Conservation (phyloP, 2,329 filamentous ascomycete genomes). For the Beauveria medogensis region DNA sequence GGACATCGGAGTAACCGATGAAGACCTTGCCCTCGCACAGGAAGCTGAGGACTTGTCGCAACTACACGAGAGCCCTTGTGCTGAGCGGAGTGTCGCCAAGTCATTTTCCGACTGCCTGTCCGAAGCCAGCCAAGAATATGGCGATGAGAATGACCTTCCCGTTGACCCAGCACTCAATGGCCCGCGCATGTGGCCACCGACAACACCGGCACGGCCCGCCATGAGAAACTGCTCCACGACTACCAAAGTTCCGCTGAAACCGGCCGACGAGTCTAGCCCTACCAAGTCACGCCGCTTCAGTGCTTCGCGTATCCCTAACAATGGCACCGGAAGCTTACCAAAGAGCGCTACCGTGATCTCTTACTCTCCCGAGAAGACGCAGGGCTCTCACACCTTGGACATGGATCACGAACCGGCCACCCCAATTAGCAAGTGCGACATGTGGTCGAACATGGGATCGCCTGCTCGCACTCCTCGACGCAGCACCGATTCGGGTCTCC, state of each 20-base stretch:
- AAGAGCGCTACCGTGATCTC: slow-evolving; percentile 47
- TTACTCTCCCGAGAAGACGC: slow-evolving; percentile 38
- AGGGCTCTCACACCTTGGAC: slow-evolving; percentile 13
- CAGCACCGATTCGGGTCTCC: slow-evolving; percentile 43
- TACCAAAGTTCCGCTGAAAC: slow-evolving; percentile 68
- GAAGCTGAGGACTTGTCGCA: slow-evolving; percentile 53
- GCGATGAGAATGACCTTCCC: slow-evolving; percentile 56
- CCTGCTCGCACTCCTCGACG: slow-evolving; percentile 48
- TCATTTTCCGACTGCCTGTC: slow-evolving; percentile 44
- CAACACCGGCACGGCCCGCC: slow-evolving; percentile 49
- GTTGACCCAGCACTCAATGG: slow-evolving; percentile 40
- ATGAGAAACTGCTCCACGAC: slow-evolving; percentile 50
- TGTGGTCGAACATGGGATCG: slow-evolving; percentile 48
- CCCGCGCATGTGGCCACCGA: slow-evolving; percentile 26
- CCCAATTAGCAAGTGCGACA: slow-evolving; percentile 34
- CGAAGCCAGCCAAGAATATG: slow-evolving; percentile 57
- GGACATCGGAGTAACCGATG: slow-evolving; percentile 47
- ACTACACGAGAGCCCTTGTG: neutral
- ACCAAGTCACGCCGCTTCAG: slow-evolving; percentile 44
- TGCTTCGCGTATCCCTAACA: slow-evolving; percentile 37
- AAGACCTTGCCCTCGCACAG: slow-evolving; percentile 42
- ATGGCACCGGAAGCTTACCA: slow-evolving; percentile 31
- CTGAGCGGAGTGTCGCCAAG: neutral
- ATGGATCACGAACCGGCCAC: slow-evolving; percentile 18
- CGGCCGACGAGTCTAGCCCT: slow-evolving; percentile 49